Evolutionary conservation across 139 green algal species (phyloP), one percentile per base, ranked within the genome.

Genomic region (Coelastrella sp.): DNA sequence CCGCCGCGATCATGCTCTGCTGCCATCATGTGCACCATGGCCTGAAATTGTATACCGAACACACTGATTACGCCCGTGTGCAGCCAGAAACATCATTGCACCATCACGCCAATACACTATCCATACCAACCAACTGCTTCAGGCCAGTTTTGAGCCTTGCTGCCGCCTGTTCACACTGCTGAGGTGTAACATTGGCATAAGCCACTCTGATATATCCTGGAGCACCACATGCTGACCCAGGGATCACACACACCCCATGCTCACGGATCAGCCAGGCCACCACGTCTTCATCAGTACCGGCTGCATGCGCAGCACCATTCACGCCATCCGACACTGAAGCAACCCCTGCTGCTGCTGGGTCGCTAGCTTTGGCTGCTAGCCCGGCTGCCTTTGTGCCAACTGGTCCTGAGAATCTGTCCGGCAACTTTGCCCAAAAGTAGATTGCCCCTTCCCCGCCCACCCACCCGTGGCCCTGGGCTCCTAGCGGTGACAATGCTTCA

Each of bases 401-500:
- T 59, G 74, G 74, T 59, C 7, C 22, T 80, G 74, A 10, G 58
- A 59, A 80, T 19, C 74, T 80, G 13, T 80, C 84, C 66, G 98
- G 98, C 83, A 99, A 94, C 83, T 93, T 94, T 1, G 94, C 96
- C 93, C 94, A 99, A 2, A 98, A 87, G 91, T 99, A 99, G 88
- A 99, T 99, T 8, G 97, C 98, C 0, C 97, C 98, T 73, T 98
- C 95, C 5, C 96, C 95, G 6, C 94, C 95, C 23, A 99, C 87
- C 57, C 89, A 93, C n/a, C 64, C 61, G 14, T 81, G 59, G 2
- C 73, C 76, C 7, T 5, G 19, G 5, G 23, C 66, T 17, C 90
- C 94, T 73, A 98, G 85, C 4, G 96, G 96, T 0, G 91, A 88
- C 73, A 99, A 88, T 13, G 97, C 97, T 10, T 96, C 91, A 3